Percentiles rank a stretch among this genome's conserved stretches.
phyloP scores from a whole-genome alignment of 192 early-diverging fungal species.

The Funneliformis geosporum region DNA sequence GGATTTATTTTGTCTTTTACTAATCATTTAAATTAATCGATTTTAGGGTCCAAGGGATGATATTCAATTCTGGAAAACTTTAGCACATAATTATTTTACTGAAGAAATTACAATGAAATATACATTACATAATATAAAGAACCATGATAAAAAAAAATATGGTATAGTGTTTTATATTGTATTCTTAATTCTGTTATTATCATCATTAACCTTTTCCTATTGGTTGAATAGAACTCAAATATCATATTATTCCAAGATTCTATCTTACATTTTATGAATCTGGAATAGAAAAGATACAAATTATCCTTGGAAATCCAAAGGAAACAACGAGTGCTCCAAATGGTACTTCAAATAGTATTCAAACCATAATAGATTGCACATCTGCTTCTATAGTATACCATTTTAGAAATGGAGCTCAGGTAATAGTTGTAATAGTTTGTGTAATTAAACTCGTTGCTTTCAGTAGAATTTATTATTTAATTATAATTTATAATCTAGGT shows the following conservation, averaged over 20 bases:
- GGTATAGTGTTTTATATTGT: neutral
- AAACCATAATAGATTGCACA: neutral
- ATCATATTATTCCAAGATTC: neutral
- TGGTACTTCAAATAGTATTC: neutral
- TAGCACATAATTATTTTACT: neutral
- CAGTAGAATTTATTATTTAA: neutral
- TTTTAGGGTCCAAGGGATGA: neutral
- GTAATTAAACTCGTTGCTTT: too few relatives aligned
- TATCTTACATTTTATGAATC: neutral
- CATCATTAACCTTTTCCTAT: neutral
- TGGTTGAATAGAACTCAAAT: neutral
- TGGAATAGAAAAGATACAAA: neutral
- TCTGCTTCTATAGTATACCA: neutral
- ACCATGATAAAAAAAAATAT: neutral
- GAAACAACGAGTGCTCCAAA: neutral
- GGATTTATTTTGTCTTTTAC: neutral
- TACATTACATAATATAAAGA: neutral
- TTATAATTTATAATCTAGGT: neutral
- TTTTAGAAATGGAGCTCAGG: neutral
- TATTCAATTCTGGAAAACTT: neutral
- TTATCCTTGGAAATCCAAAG: neutral
- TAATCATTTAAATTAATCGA: neutral
- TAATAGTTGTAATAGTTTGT: too few relatives aligned
- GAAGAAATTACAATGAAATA: neutral
- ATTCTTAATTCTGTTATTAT: neutral